phyloP scores from a whole-genome alignment of 1,284 basidiomycete genomes.

The Cronartium quercuum region DNA sequence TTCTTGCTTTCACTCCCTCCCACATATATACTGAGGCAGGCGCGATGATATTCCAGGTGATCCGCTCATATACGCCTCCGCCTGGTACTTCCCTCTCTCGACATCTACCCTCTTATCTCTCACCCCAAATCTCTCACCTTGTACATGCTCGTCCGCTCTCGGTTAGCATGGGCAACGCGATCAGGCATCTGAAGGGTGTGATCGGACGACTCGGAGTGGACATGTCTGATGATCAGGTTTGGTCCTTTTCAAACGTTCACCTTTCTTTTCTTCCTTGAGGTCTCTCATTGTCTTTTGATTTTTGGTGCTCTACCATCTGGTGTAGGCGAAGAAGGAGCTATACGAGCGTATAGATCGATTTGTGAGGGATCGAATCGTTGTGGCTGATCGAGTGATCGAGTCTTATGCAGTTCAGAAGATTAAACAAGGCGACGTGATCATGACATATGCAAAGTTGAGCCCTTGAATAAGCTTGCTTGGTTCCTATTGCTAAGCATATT shows the following conservation, averaged over 20 bases:
- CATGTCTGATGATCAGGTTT: slow-evolving; percentile 82
- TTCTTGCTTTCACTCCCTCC: not conserved
- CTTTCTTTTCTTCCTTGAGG: not conserved
- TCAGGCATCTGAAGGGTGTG: slow-evolving; percentile 89
- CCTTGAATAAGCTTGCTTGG: not conserved
- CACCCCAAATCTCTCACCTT: slow-evolving; percentile 82
- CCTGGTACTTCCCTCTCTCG: slow-evolving; percentile 72
- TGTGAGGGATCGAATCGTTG: slow-evolving; percentile 84
- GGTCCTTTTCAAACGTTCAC: slow-evolving; percentile 45
- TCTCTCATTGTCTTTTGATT: not conserved
- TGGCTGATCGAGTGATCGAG: slow-evolving; percentile 89
- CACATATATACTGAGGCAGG: not conserved
- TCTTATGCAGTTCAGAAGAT: slow-evolving; percentile 85
- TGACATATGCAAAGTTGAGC: slow-evolving; percentile 79
- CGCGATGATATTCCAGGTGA: slow-evolving; percentile 58
- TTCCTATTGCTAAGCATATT: slow-evolving; percentile 2
- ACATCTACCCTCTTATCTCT: slow-evolving; percentile 77
- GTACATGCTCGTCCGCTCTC: slow-evolving; percentile 81
- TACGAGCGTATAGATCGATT: slow-evolving; percentile 85
- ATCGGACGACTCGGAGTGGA: slow-evolving; percentile 88
- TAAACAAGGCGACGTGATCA: slow-evolving; percentile 80
- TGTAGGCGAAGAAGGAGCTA: slow-evolving; percentile 78
- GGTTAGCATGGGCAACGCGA: slow-evolving; percentile 92
- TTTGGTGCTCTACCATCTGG: not conserved
- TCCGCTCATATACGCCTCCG: slow-evolving; percentile 76